These are phyloP conservation scores for Xylaria sp. DNA, from an alignment of 2,329 filamentous ascomycete species.

Conservation along the genomic window DNA sequence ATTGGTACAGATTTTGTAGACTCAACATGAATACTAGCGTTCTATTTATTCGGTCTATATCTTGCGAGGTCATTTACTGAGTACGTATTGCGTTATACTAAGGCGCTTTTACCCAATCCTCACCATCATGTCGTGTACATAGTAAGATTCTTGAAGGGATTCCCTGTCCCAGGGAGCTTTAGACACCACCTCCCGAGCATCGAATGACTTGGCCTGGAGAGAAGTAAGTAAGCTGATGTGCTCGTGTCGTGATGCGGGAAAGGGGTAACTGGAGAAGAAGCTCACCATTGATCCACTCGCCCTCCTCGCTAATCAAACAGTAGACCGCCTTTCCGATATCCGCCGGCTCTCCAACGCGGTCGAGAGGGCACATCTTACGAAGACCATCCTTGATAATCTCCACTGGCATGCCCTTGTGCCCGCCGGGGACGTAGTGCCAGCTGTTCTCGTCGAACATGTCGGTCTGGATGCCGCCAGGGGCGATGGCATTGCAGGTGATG, in stretches of 20 bases:
- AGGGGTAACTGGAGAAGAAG: constrained; percentile 18
- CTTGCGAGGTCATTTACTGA: constrained; percentile 21
- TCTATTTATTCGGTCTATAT: constrained; percentile 32
- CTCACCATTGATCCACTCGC: constrained; percentile 74
- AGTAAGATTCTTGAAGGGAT: constrained; percentile 7
- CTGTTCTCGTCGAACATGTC: constrained; percentile 81
- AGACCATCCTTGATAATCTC: constrained; percentile 67
- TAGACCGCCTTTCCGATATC: constrained; percentile 70
- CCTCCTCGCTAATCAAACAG: constrained; percentile 66
- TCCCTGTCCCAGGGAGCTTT: constrained; percentile 15
- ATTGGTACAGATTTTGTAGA: constrained; percentile 5
- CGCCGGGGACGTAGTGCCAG: constrained; percentile 72
- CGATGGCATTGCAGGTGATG: constrained; percentile 78
- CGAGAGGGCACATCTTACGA: constrained; percentile 67
- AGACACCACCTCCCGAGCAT: constrained; percentile 51
- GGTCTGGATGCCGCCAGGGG: constrained; percentile 77
- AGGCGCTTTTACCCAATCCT: not conserved
- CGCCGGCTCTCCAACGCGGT: constrained; percentile 66
- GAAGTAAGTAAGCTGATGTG: constrained; percentile 29
- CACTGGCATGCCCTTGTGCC: constrained; percentile 61
- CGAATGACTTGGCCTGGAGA: constrained; percentile 51
- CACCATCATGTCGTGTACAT: constrained; percentile 13
- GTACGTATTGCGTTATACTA: constrained; percentile 17
- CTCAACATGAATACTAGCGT: constrained; percentile 23
- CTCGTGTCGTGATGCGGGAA: constrained; percentile 4